Evolutionary conservation across 768 basidiomycete genomes (phyloP), one percentile per base, ranked within the genome.

Genomic region (Suillus ampliporus): DNA sequence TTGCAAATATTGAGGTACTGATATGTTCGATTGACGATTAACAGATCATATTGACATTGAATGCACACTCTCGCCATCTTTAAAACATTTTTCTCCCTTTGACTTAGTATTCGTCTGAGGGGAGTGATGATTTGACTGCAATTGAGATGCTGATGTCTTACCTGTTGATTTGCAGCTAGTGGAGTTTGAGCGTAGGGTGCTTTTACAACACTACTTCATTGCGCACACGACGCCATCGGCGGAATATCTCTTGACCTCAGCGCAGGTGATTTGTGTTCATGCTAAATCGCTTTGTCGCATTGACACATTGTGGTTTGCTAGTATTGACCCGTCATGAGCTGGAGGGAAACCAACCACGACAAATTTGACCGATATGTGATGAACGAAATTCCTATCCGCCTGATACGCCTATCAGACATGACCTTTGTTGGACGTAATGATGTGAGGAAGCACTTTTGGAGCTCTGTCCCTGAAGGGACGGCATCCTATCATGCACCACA

Each of bases 351-450:
- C 13, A 23, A 41, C 17, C 19, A 41, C 17, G 48, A 50, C 8
- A 21, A 28, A 9, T 50, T 50, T 28, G 17, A 50, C 10, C 48
- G 28, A 21, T 46, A 58, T 58, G 41, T 58, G 17, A 58, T 58
- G 48, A 50, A 50, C 28, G 48, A 50, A 11, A 58, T 58, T 13
- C 57, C 57, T 5, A 40, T 58, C 26, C 57, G 26, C 11, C 26
- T 58, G 23, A 58, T 46, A 8, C 28, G 40, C 41, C 15, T 58
- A n/a, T 21, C 37, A n/a, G 21, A 21, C 9, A 58, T 58, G 57
- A 41, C 44, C 11, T 38, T 58, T 14, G 57, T 58, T 5, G 40
- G 19, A n/a, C 26, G 41, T 7, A 40, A 46, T n/a, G 14, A 41
- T 13, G 41, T 58, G 28, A 50, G 28, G 17, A 9, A 7, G 9